Evolutionary conservation across 495 filamentous ascomycete species (phyloP).

Genomic region (Lichenothelia convexa): DNA sequence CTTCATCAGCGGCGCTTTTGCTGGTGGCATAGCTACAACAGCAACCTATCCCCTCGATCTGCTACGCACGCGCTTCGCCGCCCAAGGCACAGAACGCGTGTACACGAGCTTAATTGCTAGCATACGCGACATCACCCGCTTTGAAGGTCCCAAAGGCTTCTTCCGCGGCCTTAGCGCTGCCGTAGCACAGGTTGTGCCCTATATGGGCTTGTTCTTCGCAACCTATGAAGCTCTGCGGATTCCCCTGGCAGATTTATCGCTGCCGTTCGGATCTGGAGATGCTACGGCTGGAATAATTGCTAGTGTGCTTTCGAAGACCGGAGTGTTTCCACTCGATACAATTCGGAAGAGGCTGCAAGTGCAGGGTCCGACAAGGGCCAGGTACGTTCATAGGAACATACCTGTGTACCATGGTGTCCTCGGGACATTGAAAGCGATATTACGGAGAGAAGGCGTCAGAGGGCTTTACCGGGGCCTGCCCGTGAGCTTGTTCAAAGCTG

Average conservation of each 20-base stretch:
- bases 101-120: conserved; percentile 52
- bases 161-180: conserved; percentile 71
- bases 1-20: conserved; percentile 65
- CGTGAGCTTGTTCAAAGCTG: conserved; percentile 83
- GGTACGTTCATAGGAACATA: conserved; percentile 75
- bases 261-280: conserved; percentile 51
- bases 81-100: conserved; percentile 69
- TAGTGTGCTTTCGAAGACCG: conserved; percentile 66
- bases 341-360: conserved; percentile 88
- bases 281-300: conserved; percentile 66
- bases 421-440: conserved; percentile 44
- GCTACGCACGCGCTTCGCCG: conserved; percentile 85
- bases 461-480: conserved; percentile 79
- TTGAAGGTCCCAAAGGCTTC: conserved; percentile 63
- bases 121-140: conserved; percentile 47
- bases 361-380: conserved; percentile 63
- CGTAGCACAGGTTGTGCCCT: conserved; percentile 73
- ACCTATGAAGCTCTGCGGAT: conserved; percentile 57
- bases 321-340: conserved; percentile 84
- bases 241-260: conserved; percentile 23
- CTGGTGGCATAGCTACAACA: conserved; percentile 64
- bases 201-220: conserved; percentile 93
- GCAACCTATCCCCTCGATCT: conserved; percentile 86
- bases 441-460: conserved; percentile 51
- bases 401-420: conserved; percentile 60